Evolutionary conservation across 306 rosid genomes (phyloP), one percentile per base, ranked within the genome.

Genomic region (Trifolium fragiferum): DNA sequence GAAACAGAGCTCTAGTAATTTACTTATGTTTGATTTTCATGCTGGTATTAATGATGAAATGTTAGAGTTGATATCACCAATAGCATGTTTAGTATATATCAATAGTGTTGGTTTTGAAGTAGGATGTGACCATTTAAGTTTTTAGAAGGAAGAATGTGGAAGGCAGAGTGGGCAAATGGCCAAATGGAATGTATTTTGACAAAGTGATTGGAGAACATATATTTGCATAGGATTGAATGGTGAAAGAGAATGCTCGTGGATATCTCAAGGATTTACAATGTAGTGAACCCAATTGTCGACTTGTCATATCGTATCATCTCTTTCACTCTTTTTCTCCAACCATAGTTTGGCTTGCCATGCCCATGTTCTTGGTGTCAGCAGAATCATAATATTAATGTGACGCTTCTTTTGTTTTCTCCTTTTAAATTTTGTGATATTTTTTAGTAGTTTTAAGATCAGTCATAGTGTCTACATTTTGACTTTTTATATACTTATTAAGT

Each of bases 341-440:
- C 67, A 21, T 19, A 51, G 27, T 51, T 53, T 50, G 35, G 50
- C 46, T 73, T 68, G 15, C 73, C 77, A 47, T 65, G 33, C 61
- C 61, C 27, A 51, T 71, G 37, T 57, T 41, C 27, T 38, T 33
- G 68, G 61, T 41, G 53, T 58, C 38, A 47, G 30, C 61, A 71
- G 21, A 18, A 63, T 54, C 65, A 6, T 44, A 18, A 35, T 47
- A 20, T 16, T 50, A 30, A 64, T 40, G 21, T 37, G 50, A 65
- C 66, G 66, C 73, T 72, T 71, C 51, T 54, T 46, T 50, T 50
- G 63, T 78, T 61, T 54, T 41, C 2, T 65, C 19, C 44, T 43
- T 32, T 33, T 20, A 46, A 40, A 25, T 40, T 35, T 65, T 66
- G 46, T 12, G 35, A 43, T 55, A 32, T 59, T 10, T 35, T 44